Evolutionary conservation across 345 rosid genomes (phyloP).

Genomic region (Lenwebbia sp.): DNA sequence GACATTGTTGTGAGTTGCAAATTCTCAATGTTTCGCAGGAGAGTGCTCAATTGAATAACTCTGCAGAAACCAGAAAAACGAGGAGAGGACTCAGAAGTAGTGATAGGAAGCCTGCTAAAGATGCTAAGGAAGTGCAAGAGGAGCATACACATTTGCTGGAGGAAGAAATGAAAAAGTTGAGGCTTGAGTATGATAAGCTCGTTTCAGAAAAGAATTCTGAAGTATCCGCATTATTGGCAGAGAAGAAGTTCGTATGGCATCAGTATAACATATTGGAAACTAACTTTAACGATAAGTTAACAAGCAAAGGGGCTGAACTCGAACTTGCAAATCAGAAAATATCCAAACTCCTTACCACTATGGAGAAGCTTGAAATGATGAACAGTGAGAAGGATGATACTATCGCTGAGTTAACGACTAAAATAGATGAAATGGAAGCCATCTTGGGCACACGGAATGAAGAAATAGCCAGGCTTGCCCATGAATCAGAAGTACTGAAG

Average conservation of each 20-base stretch:
- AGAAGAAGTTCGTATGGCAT: slow-evolving; percentile 67
- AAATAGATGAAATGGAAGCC: slow-evolving; percentile 45
- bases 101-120: slow-evolving; percentile 6
- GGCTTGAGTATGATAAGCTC: slow-evolving; percentile 45
- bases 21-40: slow-evolving; percentile 4
- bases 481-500: slow-evolving; percentile 34
- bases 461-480: slow-evolving; percentile 37
- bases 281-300: slow-evolving; percentile 35
- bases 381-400: slow-evolving; percentile 49
- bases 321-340: slow-evolving; percentile 44
- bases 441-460: slow-evolving; percentile 22
- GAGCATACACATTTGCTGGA: slow-evolving; percentile 8
- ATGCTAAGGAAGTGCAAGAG: neutral
- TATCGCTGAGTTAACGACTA: slow-evolving; percentile 32
- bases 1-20: neutral
- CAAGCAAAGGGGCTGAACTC: slow-evolving; percentile 44
- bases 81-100: slow-evolving; percentile 3
- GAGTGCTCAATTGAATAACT: slow-evolving; percentile 4
- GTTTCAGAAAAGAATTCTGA: slow-evolving; percentile 42
- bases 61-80: slow-evolving; percentile 1
- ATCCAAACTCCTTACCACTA: slow-evolving; percentile 33
- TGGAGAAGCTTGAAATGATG: slow-evolving; percentile 51
- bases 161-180: slow-evolving; percentile 34
- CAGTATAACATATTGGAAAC: slow-evolving; percentile 52
- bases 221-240: slow-evolving; percentile 37